A percentile compares a stretch with the other conserved stretches of the same genome.
These are phyloP conservation scores for Cryptosporidium sp. DNA, from an alignment of 169 alveolate species.

Conservation along the genomic window DNA sequence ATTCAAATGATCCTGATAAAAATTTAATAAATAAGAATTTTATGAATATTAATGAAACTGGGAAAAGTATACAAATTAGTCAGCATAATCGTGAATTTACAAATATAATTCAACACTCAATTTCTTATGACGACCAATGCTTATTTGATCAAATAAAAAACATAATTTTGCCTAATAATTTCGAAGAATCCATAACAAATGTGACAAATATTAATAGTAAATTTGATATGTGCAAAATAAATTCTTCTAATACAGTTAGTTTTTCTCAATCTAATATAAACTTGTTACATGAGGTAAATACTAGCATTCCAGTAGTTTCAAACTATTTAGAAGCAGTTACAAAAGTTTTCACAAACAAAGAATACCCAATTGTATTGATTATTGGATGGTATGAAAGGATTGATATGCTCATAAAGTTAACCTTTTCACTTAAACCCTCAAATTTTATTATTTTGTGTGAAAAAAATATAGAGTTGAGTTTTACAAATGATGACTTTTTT, in stretches of 20 bases:
- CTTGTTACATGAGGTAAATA: not conserved
- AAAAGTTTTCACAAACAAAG: constrained; percentile 20
- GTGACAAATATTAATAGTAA: not conserved
- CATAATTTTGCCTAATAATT: not conserved
- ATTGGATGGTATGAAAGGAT: constrained; percentile 44
- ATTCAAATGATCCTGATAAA: not conserved
- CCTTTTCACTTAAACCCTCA: constrained; percentile 22
- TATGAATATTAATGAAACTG: not conserved
- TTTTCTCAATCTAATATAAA: not conserved
- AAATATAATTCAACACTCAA: not conserved
- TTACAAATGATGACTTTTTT: not conserved
- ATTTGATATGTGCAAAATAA: not conserved
- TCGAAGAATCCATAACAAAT: not conserved
- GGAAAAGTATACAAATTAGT: not conserved
- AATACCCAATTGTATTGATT: constrained; percentile 22
- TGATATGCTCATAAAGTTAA: constrained; percentile 23
- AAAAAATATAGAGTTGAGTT: not conserved
- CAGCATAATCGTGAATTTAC: constrained; percentile 4
- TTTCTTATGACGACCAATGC: not conserved
- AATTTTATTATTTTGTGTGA: constrained; percentile 7
- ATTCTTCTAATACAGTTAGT: constrained; percentile 1
- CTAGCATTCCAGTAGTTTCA: constrained; percentile 12
- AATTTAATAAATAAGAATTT: too few relatives aligned
- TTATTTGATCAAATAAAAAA: not conserved
- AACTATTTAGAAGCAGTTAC: constrained; percentile 24